Percentiles rank a stretch among this genome's conserved stretches.
phyloP scores from a whole-genome alignment of 306 rosid species.

The Castanea sativa region DNA sequence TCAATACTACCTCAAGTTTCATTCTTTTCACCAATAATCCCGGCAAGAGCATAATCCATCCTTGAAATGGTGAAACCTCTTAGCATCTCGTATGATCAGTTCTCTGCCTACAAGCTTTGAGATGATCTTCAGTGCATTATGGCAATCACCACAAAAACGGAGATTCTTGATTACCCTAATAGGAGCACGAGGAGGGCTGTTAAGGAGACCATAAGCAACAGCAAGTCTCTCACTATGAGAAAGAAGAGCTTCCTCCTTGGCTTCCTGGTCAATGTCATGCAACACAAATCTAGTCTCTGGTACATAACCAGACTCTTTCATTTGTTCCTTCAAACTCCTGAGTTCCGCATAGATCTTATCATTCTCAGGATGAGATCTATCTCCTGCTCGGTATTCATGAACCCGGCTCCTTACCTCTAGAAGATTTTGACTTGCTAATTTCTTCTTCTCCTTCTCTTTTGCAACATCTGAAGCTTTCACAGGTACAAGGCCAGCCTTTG shows the following conservation, averaged over 20 bases:
- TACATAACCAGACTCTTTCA: conserved; percentile 84
- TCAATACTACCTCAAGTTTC: conserved; percentile 23
- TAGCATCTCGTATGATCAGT: conserved; percentile 41
- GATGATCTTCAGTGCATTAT: conserved; percentile 42
- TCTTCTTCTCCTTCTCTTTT: conserved; percentile 61
- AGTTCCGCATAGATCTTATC: conserved; percentile 59
- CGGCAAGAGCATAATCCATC: conserved; percentile 46
- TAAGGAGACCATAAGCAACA: conserved; percentile 12
- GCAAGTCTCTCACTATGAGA: conserved; percentile 89
- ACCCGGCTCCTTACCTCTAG: conserved; percentile 70
- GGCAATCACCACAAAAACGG: conserved; percentile 62
- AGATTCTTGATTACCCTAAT: conserved; percentile 81
- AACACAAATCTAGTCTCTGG: conserved; percentile 11
- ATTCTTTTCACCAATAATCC: conserved; percentile 46
- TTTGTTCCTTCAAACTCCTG: conserved; percentile 65
- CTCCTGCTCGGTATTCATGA: conserved; percentile 82
- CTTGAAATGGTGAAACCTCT: conserved; percentile 48
- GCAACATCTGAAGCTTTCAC: conserved; percentile 48
- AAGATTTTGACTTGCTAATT: conserved; percentile 48
- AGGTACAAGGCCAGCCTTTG: conserved; percentile 72
- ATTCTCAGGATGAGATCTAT: conserved; percentile 7
- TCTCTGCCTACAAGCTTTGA: conserved; percentile 51
- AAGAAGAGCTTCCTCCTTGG: conserved; percentile 82
- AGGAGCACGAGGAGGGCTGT: conserved; percentile 57
- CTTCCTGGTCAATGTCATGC: conserved; percentile 83